phyloP scores from a whole-genome alignment of 805 yeast species.

The Ogataea wickerhamii region DNA sequence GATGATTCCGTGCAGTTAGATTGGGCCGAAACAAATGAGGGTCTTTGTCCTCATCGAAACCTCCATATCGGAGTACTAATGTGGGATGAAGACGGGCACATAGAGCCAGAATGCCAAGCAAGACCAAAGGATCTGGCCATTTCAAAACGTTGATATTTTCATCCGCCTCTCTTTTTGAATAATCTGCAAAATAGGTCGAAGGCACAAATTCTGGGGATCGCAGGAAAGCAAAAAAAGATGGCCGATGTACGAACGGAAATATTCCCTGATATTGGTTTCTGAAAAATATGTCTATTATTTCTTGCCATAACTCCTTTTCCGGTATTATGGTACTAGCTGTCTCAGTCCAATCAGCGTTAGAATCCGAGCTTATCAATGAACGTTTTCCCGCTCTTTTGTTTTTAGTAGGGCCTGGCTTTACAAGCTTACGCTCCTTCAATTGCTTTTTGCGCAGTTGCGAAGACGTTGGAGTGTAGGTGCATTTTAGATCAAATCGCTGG shows the following conservation, averaged over 20 bases:
- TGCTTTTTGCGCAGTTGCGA: conserved; percentile 6
- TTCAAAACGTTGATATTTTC: conserved; percentile 6
- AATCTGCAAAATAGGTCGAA: conserved; percentile 10
- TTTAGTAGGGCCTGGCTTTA: not conserved
- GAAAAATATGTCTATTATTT: conserved; percentile 13
- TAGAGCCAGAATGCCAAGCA: conserved; percentile 35
- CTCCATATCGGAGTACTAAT: conserved; percentile 32
- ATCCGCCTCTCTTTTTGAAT: conserved; percentile 3
- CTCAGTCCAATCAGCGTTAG: not conserved
- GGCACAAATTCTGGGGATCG: conserved; percentile 11
- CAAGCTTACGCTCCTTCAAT: conserved; percentile 1
- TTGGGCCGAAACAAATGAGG: conserved; percentile 22
- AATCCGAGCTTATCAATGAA: not conserved
- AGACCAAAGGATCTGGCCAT: conserved; percentile 29
- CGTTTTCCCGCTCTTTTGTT: not conserved
- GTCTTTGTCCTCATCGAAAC: conserved; percentile 27
- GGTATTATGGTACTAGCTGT: conserved; percentile 4
- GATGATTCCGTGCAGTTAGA: not conserved
- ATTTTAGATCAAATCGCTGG: not conserved
- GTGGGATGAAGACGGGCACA: conserved; percentile 35
- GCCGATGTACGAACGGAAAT: conserved; percentile 14
- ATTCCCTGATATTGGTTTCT: conserved; percentile 15
- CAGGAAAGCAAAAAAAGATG: conserved; percentile 11
- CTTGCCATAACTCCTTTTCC: conserved; percentile 11
- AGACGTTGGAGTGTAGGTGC: conserved; percentile 9